Base-by-base conservation (phyloP, 441 rosid genomes). In the Erodium moschatum region DNA sequence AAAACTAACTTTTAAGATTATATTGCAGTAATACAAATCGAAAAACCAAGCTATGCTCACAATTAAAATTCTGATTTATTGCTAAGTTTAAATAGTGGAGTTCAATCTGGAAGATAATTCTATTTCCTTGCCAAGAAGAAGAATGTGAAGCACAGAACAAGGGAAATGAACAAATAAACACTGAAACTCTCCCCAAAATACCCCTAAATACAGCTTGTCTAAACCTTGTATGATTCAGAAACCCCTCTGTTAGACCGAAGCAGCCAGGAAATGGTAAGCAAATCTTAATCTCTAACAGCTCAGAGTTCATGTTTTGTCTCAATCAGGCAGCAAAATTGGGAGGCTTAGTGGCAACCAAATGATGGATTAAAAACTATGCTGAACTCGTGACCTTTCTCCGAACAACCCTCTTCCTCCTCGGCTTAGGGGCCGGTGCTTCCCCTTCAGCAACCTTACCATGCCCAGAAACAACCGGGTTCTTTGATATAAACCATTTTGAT, bases 401-500 rank as follows among this genome's bases (percentile, higher is more conserved):
- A n/a, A 90, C 89, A 50, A 88, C 79, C 81, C 96, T 88, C 83
- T 93, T 90, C 74, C 97, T 82, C 31, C 90, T 75, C 13, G 87
- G 83, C 79, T 86, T 90, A 8, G 89, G 89, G 56, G 95, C 78
- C 60, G 74, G 67, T 66, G 82, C 66, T 76, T 85, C 91, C 52
- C 85, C 79, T 24, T 74, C 74, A 5, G 66, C 66, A 9, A 67
- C 72, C 11, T 82, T 21, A 5, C 90, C 90, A 24, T 85, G 87
- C 31, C 96, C 91, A 3, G 97, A 90, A 68, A 91, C 81, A 0
- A 90, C 68, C 63, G 97, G 73, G 62, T 93, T 85, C 85, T 87
- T 90, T 29, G 97, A 93, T 76, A 90, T 86, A 74, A 87, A 82
- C 98, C 97, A 90, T 71, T 73, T 86, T 29, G 97, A 80, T 62